Evolutionary conservation across 805 yeast species (phyloP).

Genomic region (Pichia nakasei): DNA sequence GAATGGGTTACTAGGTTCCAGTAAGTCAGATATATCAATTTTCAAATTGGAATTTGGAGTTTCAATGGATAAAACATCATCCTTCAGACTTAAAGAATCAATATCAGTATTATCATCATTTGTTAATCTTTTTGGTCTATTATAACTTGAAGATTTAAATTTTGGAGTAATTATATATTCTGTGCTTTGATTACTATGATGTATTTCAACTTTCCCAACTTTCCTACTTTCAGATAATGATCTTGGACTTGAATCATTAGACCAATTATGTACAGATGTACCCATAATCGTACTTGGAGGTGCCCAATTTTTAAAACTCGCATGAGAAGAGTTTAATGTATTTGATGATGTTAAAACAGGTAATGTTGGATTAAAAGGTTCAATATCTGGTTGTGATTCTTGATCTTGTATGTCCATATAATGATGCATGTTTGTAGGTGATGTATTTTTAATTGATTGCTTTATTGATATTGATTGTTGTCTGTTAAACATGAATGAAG

Average conservation of each 20-base stretch:
- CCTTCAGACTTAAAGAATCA: too few species aligned
- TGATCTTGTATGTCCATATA: neutral
- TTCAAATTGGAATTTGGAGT: neutral
- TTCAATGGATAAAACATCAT: too few species aligned
- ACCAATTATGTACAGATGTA: constrained; percentile 25
- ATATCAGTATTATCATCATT: too few species aligned
- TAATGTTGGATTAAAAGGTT: neutral
- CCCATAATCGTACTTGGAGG: constrained; percentile 24
- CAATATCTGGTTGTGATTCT: neutral
- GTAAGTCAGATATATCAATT: neutral
- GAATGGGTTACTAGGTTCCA: constrained; percentile 3
- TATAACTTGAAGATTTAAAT: too few species aligned
- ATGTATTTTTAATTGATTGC: neutral
- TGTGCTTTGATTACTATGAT: too few species aligned
- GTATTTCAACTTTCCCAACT: constrained; percentile 2
- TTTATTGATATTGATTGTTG: neutral
- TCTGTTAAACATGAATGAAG: neutral
- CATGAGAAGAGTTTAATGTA: neutral
- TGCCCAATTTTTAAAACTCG: constrained; percentile 1
- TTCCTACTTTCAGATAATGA: constrained; percentile 6
- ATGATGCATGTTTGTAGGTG: neutral
- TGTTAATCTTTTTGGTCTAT: neutral
- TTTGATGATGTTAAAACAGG: neutral
- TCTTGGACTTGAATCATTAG: constrained; percentile 3
- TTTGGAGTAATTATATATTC: too few species aligned